A percentile compares a stretch with the other conserved stretches of the same genome.
These are phyloP conservation scores for Chytriomyces sp. DNA, from an alignment of 192 early-diverging fungal species.

Conservation along the genomic window DNA sequence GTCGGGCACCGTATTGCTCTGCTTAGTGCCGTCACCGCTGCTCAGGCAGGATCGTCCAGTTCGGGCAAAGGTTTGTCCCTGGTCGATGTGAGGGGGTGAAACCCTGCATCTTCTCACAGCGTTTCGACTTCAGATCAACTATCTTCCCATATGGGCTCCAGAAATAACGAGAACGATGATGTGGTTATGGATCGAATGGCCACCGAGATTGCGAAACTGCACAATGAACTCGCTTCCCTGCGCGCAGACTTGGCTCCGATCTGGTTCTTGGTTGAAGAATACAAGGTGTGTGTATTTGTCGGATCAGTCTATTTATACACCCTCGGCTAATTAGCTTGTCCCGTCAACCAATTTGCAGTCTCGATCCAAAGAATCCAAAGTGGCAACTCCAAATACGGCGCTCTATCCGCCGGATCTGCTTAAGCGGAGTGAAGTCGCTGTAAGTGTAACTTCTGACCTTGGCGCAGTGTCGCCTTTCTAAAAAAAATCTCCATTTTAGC, in stretches of 20 bases:
- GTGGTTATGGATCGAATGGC: constrained; percentile 54
- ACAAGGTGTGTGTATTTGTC: constrained; percentile 30
- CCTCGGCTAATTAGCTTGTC: background rate
- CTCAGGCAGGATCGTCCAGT: constrained; percentile 47
- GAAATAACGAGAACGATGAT: constrained; percentile 45
- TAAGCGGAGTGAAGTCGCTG: background rate
- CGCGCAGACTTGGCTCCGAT: constrained; percentile 43
- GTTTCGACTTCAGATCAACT: no score
- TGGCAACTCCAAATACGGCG: constrained; percentile 1
- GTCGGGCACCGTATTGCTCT: constrained; percentile 88
- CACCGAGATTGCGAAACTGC: constrained; percentile 27
- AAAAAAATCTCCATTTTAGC: no score
- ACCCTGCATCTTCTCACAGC: no score
- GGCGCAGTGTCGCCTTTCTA: no score
- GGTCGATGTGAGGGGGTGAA: no score
- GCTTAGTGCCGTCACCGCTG: constrained; percentile 84
- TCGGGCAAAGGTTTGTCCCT: no score
- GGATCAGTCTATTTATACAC: background rate
- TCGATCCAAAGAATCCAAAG: constrained; percentile 7
- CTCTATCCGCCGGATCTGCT: background rate
- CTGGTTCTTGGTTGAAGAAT: constrained; percentile 47
- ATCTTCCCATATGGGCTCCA: no score
- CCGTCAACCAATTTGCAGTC: background rate
- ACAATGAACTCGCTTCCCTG: constrained; percentile 26
- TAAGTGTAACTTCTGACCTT: constrained; percentile 8